These are phyloP conservation scores for Cairneyella variabilis DNA, from an alignment of 495 filamentous ascomycete species.

Conservation along the genomic window DNA sequence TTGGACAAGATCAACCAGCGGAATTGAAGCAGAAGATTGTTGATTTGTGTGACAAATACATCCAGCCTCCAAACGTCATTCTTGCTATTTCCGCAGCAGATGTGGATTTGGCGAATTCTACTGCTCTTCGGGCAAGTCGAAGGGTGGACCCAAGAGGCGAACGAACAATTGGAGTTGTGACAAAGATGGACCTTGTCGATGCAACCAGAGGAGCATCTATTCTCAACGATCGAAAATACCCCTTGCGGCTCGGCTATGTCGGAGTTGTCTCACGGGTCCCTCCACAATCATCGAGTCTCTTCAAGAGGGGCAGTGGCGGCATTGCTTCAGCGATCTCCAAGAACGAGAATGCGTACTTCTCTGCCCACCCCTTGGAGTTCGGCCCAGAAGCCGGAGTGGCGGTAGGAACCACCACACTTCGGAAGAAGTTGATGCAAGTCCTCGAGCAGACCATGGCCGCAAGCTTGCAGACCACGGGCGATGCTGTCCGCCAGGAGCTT, in stretches of 20 bases:
- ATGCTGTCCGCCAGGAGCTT: conserved; percentile 90
- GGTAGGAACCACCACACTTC: conserved; percentile 79
- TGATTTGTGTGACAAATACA: conserved; percentile 97
- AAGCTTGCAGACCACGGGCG: conserved; percentile 79
- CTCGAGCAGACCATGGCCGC: conserved; percentile 96
- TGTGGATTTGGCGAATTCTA: conserved; percentile 95
- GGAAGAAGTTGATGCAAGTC: conserved; percentile 95
- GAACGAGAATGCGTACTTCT: conserved; percentile 89
- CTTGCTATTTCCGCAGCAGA: conserved; percentile 96
- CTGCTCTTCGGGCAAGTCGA: conserved; percentile 83
- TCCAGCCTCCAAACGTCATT: conserved; percentile 93
- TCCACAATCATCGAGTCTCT: conserved; percentile 66
- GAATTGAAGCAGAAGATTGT: conserved; percentile 95
- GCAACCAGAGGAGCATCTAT: conserved; percentile 72
- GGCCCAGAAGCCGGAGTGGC: conserved; percentile 64
- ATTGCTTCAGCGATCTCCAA: conserved; percentile 76
- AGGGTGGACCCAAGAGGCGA: conserved; percentile 93
- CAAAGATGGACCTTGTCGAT: conserved; percentile 98
- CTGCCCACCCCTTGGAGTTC: conserved; percentile 75
- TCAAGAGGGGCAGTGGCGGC: conserved; percentile 78
- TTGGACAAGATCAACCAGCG: conserved; percentile 81
- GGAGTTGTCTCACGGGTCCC: conserved; percentile 85
- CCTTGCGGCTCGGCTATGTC: conserved; percentile 92
- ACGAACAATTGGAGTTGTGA: conserved; percentile 94
- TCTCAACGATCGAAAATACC: conserved; percentile 85